phyloP scores from a whole-genome alignment of 495 filamentous ascomycete genomes.

The Aspergillus avenaceus region DNA sequence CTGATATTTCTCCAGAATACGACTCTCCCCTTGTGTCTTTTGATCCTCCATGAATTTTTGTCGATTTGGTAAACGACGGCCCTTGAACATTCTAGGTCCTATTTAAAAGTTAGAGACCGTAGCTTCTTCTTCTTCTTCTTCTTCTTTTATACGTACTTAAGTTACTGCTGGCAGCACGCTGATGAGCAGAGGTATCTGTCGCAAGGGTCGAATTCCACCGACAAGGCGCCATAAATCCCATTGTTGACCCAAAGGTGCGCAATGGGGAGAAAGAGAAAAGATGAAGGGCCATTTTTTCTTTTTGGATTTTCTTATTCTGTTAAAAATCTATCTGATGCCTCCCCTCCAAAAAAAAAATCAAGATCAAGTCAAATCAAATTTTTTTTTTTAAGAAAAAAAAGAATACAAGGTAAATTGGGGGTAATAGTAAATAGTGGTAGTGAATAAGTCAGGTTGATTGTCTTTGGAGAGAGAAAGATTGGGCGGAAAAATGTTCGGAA shows the following conservation, averaged over 20 bases:
- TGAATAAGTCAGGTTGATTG: too few relatives aligned
- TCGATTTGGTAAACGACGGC: conserved; percentile 29
- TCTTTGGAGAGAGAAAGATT: too few relatives aligned
- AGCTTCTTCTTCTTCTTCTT: too few relatives aligned
- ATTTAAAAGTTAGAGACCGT: too few relatives aligned
- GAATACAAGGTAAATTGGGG: too few relatives aligned
- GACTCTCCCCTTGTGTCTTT: conserved; percentile 34
- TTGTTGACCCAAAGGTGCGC: conserved; percentile 21
- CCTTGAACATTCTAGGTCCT: conserved; percentile 17
- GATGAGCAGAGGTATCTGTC: conserved; percentile 24
- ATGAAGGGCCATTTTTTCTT: conserved; percentile 31
- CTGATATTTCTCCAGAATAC: conserved; percentile 33
- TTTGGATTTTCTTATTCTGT: too few relatives aligned
- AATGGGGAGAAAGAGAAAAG: conserved; percentile 30
- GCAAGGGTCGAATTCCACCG: conserved; percentile 41
- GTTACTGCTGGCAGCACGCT: conserved; percentile 15
- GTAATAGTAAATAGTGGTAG: too few relatives aligned
- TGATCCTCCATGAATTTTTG: conserved; percentile 36
- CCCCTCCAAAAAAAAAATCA: not conserved
- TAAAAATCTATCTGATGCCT: not conserved
- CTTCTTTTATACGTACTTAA: conserved; percentile 29
- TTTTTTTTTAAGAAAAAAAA: too few relatives aligned
- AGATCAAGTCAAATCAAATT: too few relatives aligned
- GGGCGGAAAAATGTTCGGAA: too few relatives aligned
- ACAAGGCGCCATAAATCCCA: conserved; percentile 22